These are phyloP conservation scores for Candida xyloterini DNA, from an alignment of 805 yeast species.

Conservation along the genomic window DNA sequence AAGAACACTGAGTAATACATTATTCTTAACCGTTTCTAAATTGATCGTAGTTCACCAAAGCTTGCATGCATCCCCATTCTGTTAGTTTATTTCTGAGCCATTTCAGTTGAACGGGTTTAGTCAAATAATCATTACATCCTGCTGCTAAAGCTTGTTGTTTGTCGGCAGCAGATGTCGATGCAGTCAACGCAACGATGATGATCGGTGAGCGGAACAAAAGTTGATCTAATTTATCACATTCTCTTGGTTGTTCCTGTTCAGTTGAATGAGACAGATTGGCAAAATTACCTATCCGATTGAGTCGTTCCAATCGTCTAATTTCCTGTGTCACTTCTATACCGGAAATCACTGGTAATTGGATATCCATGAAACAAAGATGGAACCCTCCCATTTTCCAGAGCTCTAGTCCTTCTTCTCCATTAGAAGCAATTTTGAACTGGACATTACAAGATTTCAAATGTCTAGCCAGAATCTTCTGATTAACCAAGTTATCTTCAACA, in stretches of 20 bases:
- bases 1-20: neutral
- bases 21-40: slow-evolving; percentile 52
- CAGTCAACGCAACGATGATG: slow-evolving; percentile 96
- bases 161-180: slow-evolving; percentile 81
- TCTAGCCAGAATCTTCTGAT: slow-evolving; percentile 86
- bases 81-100: slow-evolving; percentile 94
- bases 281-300: slow-evolving; percentile 72
- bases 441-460: slow-evolving; percentile 83
- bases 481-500: slow-evolving; percentile 94
- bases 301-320: slow-evolving; percentile 77
- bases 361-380: slow-evolving; percentile 94
- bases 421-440: slow-evolving; percentile 80
- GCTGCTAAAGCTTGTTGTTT: slow-evolving; percentile 90
- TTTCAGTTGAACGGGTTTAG: slow-evolving; percentile 90
- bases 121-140: slow-evolving; percentile 94
- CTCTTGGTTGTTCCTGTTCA: slow-evolving; percentile 15
- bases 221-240: slow-evolving; percentile 56
- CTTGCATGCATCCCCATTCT: slow-evolving; percentile 99
- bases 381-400: slow-evolving; percentile 94
- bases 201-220: slow-evolving; percentile 83
- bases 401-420: slow-evolving; percentile 93
- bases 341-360: slow-evolving; percentile 92
- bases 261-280: slow-evolving; percentile 24
- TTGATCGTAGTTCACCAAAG: slow-evolving; percentile 89
- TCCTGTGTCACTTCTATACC: slow-evolving; percentile 95